Evolutionary conservation across 768 basidiomycete genomes (phyloP), one percentile per base, ranked within the genome.

Genomic region (Phallus indusiatus): DNA sequence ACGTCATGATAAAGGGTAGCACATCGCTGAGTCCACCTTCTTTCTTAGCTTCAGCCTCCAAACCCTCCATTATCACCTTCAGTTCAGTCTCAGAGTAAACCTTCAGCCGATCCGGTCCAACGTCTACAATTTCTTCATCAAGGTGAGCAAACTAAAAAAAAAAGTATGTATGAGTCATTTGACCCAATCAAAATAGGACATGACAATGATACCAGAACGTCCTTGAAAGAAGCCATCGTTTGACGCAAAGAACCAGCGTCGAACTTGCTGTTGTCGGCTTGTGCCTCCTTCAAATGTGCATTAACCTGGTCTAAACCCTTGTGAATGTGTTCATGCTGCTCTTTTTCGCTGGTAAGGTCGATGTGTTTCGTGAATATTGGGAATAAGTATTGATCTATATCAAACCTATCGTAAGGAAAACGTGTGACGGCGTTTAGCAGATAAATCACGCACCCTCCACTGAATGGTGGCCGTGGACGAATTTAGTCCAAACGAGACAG

Each of bases 1-100:
- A 73, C 74, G 72, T 71, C 50, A 67, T 63, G 71, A 75, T 72
- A 64, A 65, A 76, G 1, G 74, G 74, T 4, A 75, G 64, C 5
- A 67, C 48, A 28, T 69, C 54, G 64, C 69, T 73, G 0, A 69
- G 70, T 57, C 73, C 68, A 16, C 68, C 73, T 54, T 71, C 62
- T 17, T 66, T 60, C 34, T 72, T 71, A 4, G 74, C 70, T 54
- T 73, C 65, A 24, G 63, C 64, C n/a, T 68, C 69, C 21, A 74
- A 58, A 10, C 64, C 64, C 0, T 55, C 66, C 17, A 69, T 62
- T 60, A 74, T 65, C 5, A 62, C 64, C 18, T 63, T 48, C 24
- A 74, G 49, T 36, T 74, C 73, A 17, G 57, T 56, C 20, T 65
- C 64, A 0, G 67, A 62, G 58, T 73, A 72, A 6, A 16, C 62